Evolutionary conservation across 2,329 filamentous ascomycete species (phyloP).

Genomic region (Phialophora expanda): DNA sequence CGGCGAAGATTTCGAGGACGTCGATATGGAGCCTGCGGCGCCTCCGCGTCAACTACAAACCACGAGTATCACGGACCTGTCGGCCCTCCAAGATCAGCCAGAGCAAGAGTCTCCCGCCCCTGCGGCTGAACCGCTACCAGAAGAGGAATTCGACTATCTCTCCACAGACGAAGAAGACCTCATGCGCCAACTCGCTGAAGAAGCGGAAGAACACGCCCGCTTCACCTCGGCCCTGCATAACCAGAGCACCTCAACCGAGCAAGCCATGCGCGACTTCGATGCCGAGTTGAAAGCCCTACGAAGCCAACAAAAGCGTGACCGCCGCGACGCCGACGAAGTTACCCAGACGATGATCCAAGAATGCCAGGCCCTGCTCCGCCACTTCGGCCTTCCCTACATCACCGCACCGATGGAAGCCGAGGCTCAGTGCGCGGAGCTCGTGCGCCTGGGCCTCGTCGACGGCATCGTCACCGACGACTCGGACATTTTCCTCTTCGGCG

Average conservation of each 20-base stretch:
- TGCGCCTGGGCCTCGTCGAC: conserved; percentile 84
- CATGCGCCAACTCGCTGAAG: conserved; percentile 80
- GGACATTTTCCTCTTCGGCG: conserved; percentile 95
- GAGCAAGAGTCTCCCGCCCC: conserved; percentile 6
- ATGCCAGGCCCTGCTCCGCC: conserved; percentile 84
- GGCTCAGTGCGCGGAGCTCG: conserved; percentile 93
- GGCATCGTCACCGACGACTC: conserved; percentile 98
- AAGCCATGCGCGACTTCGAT: conserved; percentile 78
- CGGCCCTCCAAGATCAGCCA: background rate
- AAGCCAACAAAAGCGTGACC: conserved; percentile 94
- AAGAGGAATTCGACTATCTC: conserved; percentile 59
- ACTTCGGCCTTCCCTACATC: conserved; percentile 95
- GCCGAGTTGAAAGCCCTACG: conserved; percentile 83
- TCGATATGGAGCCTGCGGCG: conserved; percentile 25
- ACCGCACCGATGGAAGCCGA: conserved; percentile 99
- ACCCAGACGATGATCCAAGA: conserved; percentile 95
- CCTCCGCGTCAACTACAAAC: conserved; percentile 28
- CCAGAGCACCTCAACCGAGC: conserved; percentile 65
- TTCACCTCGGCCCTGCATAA: conserved; percentile 84
- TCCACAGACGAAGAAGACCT: conserved; percentile 92
- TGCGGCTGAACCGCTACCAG: conserved; percentile 22
- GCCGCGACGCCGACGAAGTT: conserved; percentile 93
- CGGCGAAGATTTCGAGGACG: conserved; percentile 33
- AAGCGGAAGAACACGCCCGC: conserved; percentile 90
- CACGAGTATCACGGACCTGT: conserved; percentile 27